Evolutionary conservation across 768 basidiomycete species (phyloP).

Genomic region (Cystofilobasidium capitatum): DNA sequence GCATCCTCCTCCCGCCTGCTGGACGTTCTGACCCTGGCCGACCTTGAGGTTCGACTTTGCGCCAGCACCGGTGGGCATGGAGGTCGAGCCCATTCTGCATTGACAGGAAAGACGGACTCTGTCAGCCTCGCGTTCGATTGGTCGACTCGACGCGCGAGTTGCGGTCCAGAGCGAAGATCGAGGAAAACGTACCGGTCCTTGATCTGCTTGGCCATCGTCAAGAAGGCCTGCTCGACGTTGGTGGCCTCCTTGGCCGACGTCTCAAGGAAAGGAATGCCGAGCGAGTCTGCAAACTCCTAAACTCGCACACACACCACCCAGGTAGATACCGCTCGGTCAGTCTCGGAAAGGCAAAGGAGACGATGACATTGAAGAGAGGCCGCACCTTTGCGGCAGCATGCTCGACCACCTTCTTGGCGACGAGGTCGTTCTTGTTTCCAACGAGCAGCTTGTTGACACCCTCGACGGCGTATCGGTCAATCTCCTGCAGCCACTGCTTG

Average conservation of each 20-base stretch:
- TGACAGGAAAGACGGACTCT: not conserved
- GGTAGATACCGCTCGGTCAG: not conserved
- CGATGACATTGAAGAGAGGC: constrained; percentile 12
- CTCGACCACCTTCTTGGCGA: constrained; percentile 54
- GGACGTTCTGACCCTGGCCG: constrained; percentile 72
- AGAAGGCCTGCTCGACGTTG: constrained; percentile 29
- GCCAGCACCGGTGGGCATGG: constrained; percentile 57
- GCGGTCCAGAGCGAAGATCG: not conserved
- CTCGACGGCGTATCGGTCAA: constrained; percentile 50
- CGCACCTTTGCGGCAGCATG: constrained; percentile 73
- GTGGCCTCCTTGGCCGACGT: constrained; percentile 28
- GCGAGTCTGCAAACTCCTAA: constrained; percentile 27
- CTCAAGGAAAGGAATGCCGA: constrained; percentile 28
- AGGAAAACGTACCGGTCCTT: constrained; percentile 61
- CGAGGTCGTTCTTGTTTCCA: constrained; percentile 29
- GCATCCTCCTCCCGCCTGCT: constrained; percentile 66
- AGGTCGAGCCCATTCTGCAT: constrained; percentile 72
- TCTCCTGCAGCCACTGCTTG: constrained; percentile 70
- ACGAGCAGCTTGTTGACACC: constrained; percentile 29
- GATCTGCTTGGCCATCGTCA: constrained; percentile 49
- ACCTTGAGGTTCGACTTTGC: constrained; percentile 69
- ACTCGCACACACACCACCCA: not conserved
- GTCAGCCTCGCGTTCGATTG: not conserved
- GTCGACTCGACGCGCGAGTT: not conserved
- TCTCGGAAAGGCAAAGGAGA: not conserved